A percentile compares a stretch with the other conserved stretches of the same genome.
These are phyloP conservation scores for Rosa chinensis DNA, from an alignment of 306 rosid genomes.

Conservation along the genomic window DNA sequence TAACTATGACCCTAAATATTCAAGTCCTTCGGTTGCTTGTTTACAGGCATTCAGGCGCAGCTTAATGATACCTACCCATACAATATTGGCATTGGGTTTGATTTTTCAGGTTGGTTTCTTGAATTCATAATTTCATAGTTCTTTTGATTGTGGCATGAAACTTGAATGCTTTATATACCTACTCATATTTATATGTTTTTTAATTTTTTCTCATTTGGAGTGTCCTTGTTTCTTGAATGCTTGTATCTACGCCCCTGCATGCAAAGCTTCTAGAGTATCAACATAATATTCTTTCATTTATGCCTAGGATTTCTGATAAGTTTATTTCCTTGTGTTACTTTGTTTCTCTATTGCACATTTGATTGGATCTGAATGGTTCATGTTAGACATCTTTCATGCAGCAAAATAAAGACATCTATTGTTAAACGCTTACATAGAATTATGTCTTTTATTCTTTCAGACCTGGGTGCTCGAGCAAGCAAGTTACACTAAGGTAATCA, in stretches of 20 bases:
- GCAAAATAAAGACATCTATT: not conserved
- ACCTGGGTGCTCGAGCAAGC: conserved; percentile 67
- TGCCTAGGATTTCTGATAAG: not conserved
- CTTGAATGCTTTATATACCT: not conserved
- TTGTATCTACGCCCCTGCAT: not conserved
- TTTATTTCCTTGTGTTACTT: not conserved
- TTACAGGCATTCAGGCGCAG: conserved; percentile 82
- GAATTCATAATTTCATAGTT: not conserved
- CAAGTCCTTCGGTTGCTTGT: conserved; percentile 18
- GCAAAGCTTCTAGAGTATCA: not conserved
- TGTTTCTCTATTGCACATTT: not conserved
- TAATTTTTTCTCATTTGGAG: not conserved
- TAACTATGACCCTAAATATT: conserved; percentile 1
- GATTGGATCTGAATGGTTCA: not conserved
- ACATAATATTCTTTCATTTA: not conserved
- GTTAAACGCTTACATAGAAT: conserved; percentile 12
- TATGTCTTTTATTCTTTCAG: conserved; percentile 45
- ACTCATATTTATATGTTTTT: not conserved
- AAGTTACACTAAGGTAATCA: conserved; percentile 76
- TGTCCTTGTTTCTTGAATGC: not conserved
- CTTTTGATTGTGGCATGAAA: not conserved
- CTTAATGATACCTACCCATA: conserved; percentile 74
- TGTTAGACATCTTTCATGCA: not conserved
- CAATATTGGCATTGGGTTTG: conserved; percentile 60
- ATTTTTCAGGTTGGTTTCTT: conserved; percentile 70